phyloP scores from a whole-genome alignment of 768 basidiomycete species.

The Boletus rex-veris region DNA sequence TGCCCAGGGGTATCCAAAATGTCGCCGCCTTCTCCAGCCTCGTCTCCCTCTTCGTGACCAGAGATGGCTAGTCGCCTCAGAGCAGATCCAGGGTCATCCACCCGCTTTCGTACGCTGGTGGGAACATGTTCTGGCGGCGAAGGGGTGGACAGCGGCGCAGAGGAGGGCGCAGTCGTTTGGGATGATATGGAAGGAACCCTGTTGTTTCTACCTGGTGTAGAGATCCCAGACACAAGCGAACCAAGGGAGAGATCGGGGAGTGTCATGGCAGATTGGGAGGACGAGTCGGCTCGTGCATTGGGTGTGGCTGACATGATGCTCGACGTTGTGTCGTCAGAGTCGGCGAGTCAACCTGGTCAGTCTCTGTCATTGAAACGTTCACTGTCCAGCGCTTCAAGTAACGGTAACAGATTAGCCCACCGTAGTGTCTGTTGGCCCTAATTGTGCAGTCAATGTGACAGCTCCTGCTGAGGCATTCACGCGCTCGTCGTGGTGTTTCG shows the following conservation, averaged over 20 bases:
- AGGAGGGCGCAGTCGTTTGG: conserved; percentile 50
- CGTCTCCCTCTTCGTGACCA: conserved; percentile 36
- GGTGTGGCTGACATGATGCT: conserved; percentile 42
- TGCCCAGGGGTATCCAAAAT: conserved; percentile 53
- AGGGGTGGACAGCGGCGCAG: conserved; percentile 48
- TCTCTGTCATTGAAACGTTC: neutral
- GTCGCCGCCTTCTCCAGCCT: conserved; percentile 39
- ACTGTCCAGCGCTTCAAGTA: neutral
- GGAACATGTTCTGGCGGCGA: conserved; percentile 40
- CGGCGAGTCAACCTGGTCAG: neutral
- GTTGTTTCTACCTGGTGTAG: conserved; percentile 45
- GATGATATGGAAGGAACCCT: conserved; percentile 51
- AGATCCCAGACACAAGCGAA: conserved; percentile 51
- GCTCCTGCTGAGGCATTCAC: neutral
- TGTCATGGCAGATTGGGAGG: conserved; percentile 41
- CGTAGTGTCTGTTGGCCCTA: neutral
- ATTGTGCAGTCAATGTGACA: neutral
- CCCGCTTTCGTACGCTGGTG: conserved; percentile 34
- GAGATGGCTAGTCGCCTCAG: conserved; percentile 37
- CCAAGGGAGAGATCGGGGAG: conserved; percentile 62
- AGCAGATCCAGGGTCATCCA: conserved; percentile 39
- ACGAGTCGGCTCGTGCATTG: conserved; percentile 38
- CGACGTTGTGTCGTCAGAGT: neutral
- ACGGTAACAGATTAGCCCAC: conserved; percentile 6
- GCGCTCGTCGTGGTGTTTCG: neutral